Base-by-base conservation (phyloP, 1,284 basidiomycete genomes). In the Taiwanofungus camphoratus region DNA sequence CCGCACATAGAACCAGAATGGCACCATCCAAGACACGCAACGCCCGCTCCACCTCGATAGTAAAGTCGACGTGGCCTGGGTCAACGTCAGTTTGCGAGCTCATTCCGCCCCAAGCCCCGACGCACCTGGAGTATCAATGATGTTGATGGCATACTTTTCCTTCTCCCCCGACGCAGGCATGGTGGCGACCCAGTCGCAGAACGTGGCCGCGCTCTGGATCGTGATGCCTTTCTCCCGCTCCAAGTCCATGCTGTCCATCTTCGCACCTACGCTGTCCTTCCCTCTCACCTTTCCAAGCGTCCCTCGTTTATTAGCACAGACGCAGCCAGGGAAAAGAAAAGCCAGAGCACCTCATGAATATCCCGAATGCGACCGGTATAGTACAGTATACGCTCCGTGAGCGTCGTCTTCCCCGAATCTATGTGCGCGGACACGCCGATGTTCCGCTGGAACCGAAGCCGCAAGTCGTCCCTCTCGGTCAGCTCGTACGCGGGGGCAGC, bases 211-310 rank as follows among this genome's bases (percentile, higher is more conserved):
- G 57, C 89, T 93, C 68, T 99, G 95, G 53, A 99, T 99, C 22
- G 96, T 99, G 60, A 99, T 99, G 37, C 95, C 96, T 70, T 99
- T 99, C 68, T 99, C 96, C 38, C 95, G 76, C 65, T 99, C 96
- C 6, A 99, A 75, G 56, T 99, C 96, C 95, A 99, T 99, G 59
- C 87, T 91, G 68, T 99, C 95, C 96, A 99, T 99, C 74, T 99
- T 99, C 19, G 95, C 96, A 39, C 95, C 96, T 19, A 99, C 93
- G 39, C 86, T 84, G 65, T 99, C 95, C 43, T 88, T 78, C 31
- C 96, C 96, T 54, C 96, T 77, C 52, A 90, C 86, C 86, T 88
- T n/a, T n/a, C n/a, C n/a, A n/a, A 53, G 24, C 22, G 33, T 12
- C 11, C 26, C 2, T 27, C 5, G 20, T 9, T 27, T 35, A 44